These are phyloP conservation scores for Trichothecium sympodiale DNA, from an alignment of 2,329 filamentous ascomycete genomes.

Conservation along the genomic window DNA sequence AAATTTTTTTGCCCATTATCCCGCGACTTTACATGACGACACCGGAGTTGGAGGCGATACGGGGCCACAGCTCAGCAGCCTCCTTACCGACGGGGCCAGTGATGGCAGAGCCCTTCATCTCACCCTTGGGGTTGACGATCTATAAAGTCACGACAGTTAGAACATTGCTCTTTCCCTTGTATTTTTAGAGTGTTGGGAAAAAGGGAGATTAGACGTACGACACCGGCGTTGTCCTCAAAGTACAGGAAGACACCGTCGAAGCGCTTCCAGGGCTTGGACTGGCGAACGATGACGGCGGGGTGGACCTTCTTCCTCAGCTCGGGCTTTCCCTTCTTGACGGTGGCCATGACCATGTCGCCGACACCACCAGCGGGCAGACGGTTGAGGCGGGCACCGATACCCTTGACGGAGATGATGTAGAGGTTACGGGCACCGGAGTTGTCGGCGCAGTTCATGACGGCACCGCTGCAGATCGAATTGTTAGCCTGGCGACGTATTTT, in stretches of 20 bases:
- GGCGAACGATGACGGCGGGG: conserved; percentile 96
- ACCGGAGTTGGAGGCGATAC: conserved; percentile 99
- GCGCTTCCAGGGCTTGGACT: conserved; percentile 99
- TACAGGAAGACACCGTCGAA: conserved; percentile 98
- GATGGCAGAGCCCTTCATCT: conserved; percentile 99
- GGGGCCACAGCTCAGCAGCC: conserved; percentile 98
- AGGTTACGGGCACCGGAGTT: conserved; percentile 98
- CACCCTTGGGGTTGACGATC: conserved; percentile 99
- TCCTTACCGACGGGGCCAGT: conserved; percentile 99
- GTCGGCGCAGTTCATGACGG: conserved; percentile 99
- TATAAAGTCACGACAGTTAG: conserved; percentile 22
- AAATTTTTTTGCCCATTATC: conserved; percentile 14
- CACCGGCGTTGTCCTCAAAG: conserved; percentile 99
- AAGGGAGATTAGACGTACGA: conserved; percentile 50
- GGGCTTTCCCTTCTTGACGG: conserved; percentile 99
- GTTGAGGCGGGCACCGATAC: conserved; percentile 95
- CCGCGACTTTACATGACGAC: conserved; percentile 85
- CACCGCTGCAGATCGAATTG: conserved; percentile 53
- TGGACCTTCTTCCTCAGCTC: conserved; percentile 99
- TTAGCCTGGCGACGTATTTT: conserved; percentile 9
- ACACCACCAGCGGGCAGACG: conserved; percentile 94
- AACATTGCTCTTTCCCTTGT: not conserved
- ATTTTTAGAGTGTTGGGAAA: not conserved
- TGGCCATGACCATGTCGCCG: conserved; percentile 99
- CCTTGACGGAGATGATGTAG: conserved; percentile 99